Evolutionary conservation across 441 rosid genomes (phyloP), one percentile per base, ranked within the genome.

Genomic region (Gossypium schwendimanii): DNA sequence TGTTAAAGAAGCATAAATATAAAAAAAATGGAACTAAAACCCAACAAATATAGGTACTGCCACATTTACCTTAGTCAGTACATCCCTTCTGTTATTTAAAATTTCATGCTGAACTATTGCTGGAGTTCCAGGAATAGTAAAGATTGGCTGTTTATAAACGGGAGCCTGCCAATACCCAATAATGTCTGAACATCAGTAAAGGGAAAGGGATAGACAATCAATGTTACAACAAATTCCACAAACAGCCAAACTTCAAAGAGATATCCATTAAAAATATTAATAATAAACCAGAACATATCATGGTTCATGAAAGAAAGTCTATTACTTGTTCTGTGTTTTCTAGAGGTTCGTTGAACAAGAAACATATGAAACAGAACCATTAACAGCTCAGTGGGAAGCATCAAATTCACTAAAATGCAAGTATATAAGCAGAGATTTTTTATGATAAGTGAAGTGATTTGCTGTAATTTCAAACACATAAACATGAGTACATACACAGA

Each of bases 61-160:
- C 6, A 61, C 31, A 72, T 69, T 79, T 77, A 93, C 99, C 99
- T 91, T 96, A 0, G 98, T 93, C 84, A 96, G 85, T 61, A 96
- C 93, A 81, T 93, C 97, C 86, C 98, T 88, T 86, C 89, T 87
- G 65, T 93, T 88, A 78, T 93, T 96, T 83, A 96, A 82, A 78
- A 96, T 87, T 83, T 90, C 97, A 87, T 96, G 97, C 81, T 96
- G 93, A 78, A 90, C 94, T 50, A 96, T 89, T 66, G 93, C 96
- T 59, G 98, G 93, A 80, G 83, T 89, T 81, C 99, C 99, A 69
- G 92, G 85, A 81, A 96, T 83, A 63, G 81, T 80, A 73, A 87
- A 79, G 61, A 86, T 87, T 45, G 98, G 96, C 76, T 88, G 94
- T 86, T 85, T 96, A 70, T 82, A 88, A 47, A 91, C 88, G 78